Conservation (phyloP, 169 alveolate genomes). For the Plasmodium fragile region DNA sequence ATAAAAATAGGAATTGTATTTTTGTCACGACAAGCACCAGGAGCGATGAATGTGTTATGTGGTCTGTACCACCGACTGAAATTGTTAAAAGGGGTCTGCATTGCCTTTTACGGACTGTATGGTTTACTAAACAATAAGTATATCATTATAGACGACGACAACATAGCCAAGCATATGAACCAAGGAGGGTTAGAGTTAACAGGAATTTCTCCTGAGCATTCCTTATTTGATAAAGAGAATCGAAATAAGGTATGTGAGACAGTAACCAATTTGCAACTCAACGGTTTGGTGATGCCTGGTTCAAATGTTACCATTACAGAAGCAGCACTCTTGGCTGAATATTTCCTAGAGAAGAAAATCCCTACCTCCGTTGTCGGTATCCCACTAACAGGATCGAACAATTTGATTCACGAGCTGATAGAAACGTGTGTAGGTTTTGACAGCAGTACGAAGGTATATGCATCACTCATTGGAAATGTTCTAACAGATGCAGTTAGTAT, state of each 20-base stretch:
- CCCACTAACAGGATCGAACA: slow-evolving; percentile 96
- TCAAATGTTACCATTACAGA: slow-evolving; percentile 96
- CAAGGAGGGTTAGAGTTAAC: slow-evolving; percentile 97
- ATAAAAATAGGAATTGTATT: slow-evolving; percentile 93
- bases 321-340: slow-evolving; percentile 93
- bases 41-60: slow-evolving; percentile 96
- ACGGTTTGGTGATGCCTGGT: slow-evolving; percentile 97
- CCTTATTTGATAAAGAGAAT: slow-evolving; percentile 79
- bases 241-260: slow-evolving; percentile 85
- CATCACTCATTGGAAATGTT: slow-evolving; percentile 97
- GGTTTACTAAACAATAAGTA: slow-evolving; percentile 94
- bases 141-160: slow-evolving; percentile 89
- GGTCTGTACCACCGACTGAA: slow-evolving; percentile 94
- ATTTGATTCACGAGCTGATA: slow-evolving; percentile 91
- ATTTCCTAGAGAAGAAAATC: slow-evolving; percentile 89
- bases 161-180: slow-evolving; percentile 92
- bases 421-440: slow-evolving; percentile 98
- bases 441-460: slow-evolving; percentile 96
- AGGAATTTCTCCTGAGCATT: slow-evolving; percentile 88
- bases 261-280: slow-evolving; percentile 88
- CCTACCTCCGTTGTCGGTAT: slow-evolving; percentile 94
- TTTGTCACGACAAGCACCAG: slow-evolving; percentile 97
- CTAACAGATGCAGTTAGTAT: slow-evolving; percentile 98
- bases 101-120: slow-evolving; percentile 91
- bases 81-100: slow-evolving; percentile 85